These are phyloP conservation scores for Phytophthora quininea DNA, from an alignment of 352 stramenopile genomes.

Conservation along the genomic window DNA sequence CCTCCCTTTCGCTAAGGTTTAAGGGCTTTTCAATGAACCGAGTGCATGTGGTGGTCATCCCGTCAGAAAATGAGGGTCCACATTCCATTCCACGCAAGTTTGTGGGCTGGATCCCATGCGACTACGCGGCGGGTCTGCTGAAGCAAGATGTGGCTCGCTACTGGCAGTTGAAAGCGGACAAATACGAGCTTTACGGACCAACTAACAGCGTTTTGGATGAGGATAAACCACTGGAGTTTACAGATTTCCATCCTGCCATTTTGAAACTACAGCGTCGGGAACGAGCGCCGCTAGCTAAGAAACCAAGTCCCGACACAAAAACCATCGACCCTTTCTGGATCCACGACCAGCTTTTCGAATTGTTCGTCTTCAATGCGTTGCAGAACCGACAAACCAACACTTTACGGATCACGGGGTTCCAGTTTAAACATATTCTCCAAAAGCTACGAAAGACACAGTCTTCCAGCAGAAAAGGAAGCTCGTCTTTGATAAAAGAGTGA, in stretches of 20 bases:
- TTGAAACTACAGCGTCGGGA: conserved; percentile 29
- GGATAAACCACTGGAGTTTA: conserved; percentile 28
- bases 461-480: conserved; percentile 43
- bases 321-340: conserved; percentile 54
- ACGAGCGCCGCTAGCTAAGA: not conserved
- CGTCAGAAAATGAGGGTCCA: conserved; percentile 8
- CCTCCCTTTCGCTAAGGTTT: not conserved
- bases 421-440: conserved; percentile 70
- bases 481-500: conserved; percentile 47
- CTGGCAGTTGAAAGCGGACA: conserved; percentile 48
- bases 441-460: conserved; percentile 25
- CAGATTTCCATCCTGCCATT: conserved; percentile 3
- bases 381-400: conserved; percentile 54
- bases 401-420: conserved; percentile 57
- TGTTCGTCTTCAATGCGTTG: conserved; percentile 66
- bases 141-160: conserved; percentile 52
- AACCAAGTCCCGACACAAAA: not conserved
- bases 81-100: conserved; percentile 4
- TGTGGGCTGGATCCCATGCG: conserved; percentile 52
- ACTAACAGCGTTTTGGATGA: conserved; percentile 28
- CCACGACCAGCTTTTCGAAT: conserved; percentile 65
- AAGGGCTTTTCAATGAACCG: conserved; percentile 21
- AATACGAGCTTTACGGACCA: conserved; percentile 49
- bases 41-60: conserved; percentile 27
- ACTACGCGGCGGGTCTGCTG: conserved; percentile 54